Conservation (phyloP, 306 rosid species). For the Aeschynomene evenia region DNA sequence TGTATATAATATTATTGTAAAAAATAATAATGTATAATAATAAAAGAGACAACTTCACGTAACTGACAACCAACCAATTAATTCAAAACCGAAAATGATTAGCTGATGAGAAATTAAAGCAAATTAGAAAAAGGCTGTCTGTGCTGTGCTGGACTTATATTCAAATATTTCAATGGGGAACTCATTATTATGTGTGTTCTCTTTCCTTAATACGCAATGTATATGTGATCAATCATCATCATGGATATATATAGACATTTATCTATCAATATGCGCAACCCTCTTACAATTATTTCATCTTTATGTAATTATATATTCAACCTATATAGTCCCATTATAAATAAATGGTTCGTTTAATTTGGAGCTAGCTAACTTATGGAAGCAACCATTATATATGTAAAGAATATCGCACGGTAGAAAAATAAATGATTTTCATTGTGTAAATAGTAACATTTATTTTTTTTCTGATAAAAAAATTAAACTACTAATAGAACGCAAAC, state of each 20-base stretch:
- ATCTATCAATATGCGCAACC: not conserved
- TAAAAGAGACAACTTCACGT: constrained; percentile 20
- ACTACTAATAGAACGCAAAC: too few species aligned
- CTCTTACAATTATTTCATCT: not conserved
- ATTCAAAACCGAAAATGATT: constrained; percentile 31
- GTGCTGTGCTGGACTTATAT: too few species aligned
- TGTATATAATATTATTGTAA: too few species aligned
- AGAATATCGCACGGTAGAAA: too few species aligned
- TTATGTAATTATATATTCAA: not conserved
- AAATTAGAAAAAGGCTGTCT: not conserved
- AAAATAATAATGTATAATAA: not conserved
- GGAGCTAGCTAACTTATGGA: too few species aligned
- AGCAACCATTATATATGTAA: too few species aligned
- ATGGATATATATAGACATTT: not conserved
- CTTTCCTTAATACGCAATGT: constrained; percentile 29
- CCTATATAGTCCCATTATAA: too few species aligned
- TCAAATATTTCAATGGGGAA: constrained; percentile 2
- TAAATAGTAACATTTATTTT: too few species aligned
- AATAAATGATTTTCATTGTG: too few species aligned
- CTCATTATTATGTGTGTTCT: constrained; percentile 32
- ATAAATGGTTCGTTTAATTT: too few species aligned
- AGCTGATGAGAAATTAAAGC: not conserved
- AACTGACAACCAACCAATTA: not conserved
- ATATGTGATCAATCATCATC: not conserved
- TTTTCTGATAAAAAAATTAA: too few species aligned